phyloP scores from a whole-genome alignment of 2,329 filamentous ascomycete genomes.

The Aspergillus pseudoglaucus region DNA sequence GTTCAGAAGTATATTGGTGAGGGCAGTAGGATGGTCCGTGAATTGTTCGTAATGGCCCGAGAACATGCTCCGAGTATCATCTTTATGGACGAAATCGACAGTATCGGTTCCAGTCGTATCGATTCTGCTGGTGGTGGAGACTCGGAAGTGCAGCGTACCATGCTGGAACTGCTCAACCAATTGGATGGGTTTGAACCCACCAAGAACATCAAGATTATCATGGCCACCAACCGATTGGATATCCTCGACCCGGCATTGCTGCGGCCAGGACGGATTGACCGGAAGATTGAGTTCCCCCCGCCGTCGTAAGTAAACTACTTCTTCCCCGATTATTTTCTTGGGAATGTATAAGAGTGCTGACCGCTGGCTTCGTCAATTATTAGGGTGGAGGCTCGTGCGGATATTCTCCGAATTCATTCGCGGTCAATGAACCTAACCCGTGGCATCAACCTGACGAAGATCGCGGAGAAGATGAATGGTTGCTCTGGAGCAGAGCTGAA shows the following conservation, averaged over 20 bases:
- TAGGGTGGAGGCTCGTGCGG: constrained; percentile 82
- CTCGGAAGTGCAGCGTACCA: constrained; percentile 95
- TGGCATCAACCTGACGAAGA: constrained; percentile 96
- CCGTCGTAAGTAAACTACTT: constrained; percentile 54
- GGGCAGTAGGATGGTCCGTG: constrained; percentile 94
- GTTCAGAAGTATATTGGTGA: constrained; percentile 99
- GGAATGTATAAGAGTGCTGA: not conserved
- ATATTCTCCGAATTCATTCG: constrained; percentile 95
- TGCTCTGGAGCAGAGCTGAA: constrained; percentile 97
- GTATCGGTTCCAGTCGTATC: constrained; percentile 92
- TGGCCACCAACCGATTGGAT: constrained; percentile 97
- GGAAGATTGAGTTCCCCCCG: constrained; percentile 98
- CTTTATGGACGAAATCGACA: constrained; percentile 99
- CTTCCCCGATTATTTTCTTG: constrained; percentile 1
- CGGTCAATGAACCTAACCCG: constrained; percentile 97
- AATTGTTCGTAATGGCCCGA: constrained; percentile 97
- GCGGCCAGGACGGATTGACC: constrained; percentile 93
- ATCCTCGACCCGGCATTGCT: constrained; percentile 93
- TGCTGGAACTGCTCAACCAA: constrained; percentile 97
- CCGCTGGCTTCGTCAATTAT: constrained; percentile 14
- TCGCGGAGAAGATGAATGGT: constrained; percentile 99
- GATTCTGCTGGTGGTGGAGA: constrained; percentile 93
- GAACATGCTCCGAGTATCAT: constrained; percentile 98
- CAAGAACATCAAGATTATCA: constrained; percentile 99
- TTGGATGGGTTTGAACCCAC: constrained; percentile 97